Conservation (phyloP, 371 early-diverging fungal genomes). For the Nematocida sp. region DNA sequence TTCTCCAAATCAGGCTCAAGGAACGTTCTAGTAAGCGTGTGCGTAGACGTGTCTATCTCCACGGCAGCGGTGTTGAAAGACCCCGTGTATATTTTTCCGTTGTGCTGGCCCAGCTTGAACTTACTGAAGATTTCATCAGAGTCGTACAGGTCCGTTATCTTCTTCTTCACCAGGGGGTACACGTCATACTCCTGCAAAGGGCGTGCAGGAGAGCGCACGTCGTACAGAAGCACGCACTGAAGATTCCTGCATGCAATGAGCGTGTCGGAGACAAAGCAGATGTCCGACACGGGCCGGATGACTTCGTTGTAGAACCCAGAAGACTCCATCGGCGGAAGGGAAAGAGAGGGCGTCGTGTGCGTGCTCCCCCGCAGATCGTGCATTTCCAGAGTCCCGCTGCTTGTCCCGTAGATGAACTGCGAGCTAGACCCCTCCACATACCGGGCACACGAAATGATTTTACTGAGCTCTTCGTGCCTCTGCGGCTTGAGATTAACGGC, state of each 20-base stretch:
- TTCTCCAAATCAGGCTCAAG: constrained; percentile 40
- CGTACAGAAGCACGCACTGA: constrained; percentile 56
- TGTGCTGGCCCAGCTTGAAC: constrained; percentile 49
- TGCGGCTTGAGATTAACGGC: constrained; percentile 95
- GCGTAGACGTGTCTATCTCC: constrained; percentile 40
- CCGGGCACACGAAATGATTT: constrained; percentile 94
- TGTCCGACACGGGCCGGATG: constrained; percentile 60
- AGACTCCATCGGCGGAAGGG: constrained; percentile 7
- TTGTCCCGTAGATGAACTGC: constrained; percentile 89
- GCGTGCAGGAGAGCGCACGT: constrained; percentile 45
- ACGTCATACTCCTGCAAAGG: constrained; percentile 31
- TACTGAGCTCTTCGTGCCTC: constrained; percentile 93
- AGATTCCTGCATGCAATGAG: constrained; percentile 57
- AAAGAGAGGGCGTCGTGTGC: constrained; percentile 29
- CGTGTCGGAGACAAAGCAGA: constrained; percentile 58
- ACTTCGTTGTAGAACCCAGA: constrained; percentile 51
- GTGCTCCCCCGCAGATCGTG: constrained; percentile 75
- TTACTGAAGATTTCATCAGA: constrained; percentile 58
- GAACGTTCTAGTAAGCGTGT: constrained; percentile 17
- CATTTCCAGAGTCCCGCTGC: constrained; percentile 87
- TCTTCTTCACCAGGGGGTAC: constrained; percentile 29
- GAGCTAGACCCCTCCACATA: constrained; percentile 89
- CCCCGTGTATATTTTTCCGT: constrained; percentile 57
- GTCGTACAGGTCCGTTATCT: constrained; percentile 51
- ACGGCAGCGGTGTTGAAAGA: constrained; percentile 47